phyloP scores from a whole-genome alignment of 1,139 yeast species.

The Lodderomyces parapsilosis region DNA sequence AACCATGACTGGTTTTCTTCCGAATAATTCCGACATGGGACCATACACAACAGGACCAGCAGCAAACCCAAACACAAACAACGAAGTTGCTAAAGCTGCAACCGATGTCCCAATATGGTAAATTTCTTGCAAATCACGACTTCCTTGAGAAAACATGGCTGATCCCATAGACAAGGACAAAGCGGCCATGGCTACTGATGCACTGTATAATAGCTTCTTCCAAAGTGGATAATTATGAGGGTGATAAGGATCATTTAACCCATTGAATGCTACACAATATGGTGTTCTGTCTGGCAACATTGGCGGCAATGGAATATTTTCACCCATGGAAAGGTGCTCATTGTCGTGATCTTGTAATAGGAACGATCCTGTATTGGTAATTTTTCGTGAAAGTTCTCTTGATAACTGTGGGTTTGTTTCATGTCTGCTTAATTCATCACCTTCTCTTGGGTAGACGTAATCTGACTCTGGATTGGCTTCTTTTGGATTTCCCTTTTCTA shows the following conservation, averaged over 20 bases:
- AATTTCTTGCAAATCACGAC: conserved; percentile 21
- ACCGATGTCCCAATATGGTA: conserved; percentile 34
- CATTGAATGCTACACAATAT: conserved; percentile 41
- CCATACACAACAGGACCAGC: conserved; percentile 45
- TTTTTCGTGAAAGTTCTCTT: conserved; percentile 27
- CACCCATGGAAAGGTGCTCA: conserved; percentile 42
- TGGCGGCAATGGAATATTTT: conserved; percentile 36
- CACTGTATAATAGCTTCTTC: conserved; percentile 26
- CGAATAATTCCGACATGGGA: conserved; percentile 42
- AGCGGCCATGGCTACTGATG: conserved; percentile 31
- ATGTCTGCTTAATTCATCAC: conserved; percentile 26
- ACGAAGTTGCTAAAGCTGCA: conserved; percentile 39
- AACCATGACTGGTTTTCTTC: conserved; percentile 32
- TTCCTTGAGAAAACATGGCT: conserved; percentile 37
- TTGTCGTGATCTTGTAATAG: conserved; percentile 9
- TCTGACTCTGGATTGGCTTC: conserved; percentile 19
- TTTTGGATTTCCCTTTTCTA: neutral
- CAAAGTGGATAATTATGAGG: conserved; percentile 48
- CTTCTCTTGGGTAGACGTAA: conserved; percentile 15
- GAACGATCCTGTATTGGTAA: conserved; percentile 32
- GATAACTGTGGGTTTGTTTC: conserved; percentile 27
- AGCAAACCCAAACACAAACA: conserved; percentile 44
- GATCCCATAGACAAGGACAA: conserved; percentile 49
- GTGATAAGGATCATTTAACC: conserved; percentile 48
- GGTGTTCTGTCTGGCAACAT: conserved; percentile 32